These are phyloP conservation scores for Aschersonia sp. DNA, from an alignment of 2,329 filamentous ascomycete genomes.

Conservation along the genomic window DNA sequence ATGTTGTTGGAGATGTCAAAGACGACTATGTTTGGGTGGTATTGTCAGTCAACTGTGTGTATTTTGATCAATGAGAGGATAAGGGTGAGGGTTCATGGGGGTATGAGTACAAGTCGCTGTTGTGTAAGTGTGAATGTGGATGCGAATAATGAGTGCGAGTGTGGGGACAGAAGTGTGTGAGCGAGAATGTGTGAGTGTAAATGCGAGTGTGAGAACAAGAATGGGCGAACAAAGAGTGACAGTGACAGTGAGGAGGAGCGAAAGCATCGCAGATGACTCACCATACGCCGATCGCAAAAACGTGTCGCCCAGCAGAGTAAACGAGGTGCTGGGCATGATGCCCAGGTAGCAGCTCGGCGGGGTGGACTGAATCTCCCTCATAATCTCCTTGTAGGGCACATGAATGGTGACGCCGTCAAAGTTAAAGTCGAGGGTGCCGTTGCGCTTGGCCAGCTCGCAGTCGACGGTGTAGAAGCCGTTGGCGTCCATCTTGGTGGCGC, in stretches of 20 bases:
- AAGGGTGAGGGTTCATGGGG: too few species aligned
- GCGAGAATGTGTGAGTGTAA: too few species aligned
- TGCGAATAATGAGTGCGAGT: too few species aligned
- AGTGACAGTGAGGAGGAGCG: neutral
- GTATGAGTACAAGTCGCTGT: too few species aligned
- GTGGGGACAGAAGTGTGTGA: too few species aligned
- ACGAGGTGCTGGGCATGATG: conserved; percentile 29
- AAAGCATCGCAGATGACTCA: conserved; percentile 10
- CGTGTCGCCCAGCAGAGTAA: conserved; percentile 37
- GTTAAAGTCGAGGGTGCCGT: conserved; percentile 31
- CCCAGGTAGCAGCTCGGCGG: conserved; percentile 31
- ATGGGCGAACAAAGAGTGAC: neutral
- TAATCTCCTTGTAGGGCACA: conserved; percentile 34
- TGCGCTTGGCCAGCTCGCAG: conserved; percentile 24
- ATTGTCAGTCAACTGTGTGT: neutral
- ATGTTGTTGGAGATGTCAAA: conserved; percentile 34
- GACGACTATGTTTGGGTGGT: conserved; percentile 19
- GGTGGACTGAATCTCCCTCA: conserved; percentile 11
- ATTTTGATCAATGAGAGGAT: too few species aligned
- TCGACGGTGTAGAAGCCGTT: conserved; percentile 31
- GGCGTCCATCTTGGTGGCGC: conserved; percentile 19
- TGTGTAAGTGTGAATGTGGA: too few species aligned
- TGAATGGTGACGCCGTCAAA: conserved; percentile 32
- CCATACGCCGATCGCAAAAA: conserved; percentile 38
- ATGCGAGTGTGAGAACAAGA: too few species aligned